These are phyloP conservation scores for Russula sp. DNA, from an alignment of 768 basidiomycete species.

Conservation along the genomic window DNA sequence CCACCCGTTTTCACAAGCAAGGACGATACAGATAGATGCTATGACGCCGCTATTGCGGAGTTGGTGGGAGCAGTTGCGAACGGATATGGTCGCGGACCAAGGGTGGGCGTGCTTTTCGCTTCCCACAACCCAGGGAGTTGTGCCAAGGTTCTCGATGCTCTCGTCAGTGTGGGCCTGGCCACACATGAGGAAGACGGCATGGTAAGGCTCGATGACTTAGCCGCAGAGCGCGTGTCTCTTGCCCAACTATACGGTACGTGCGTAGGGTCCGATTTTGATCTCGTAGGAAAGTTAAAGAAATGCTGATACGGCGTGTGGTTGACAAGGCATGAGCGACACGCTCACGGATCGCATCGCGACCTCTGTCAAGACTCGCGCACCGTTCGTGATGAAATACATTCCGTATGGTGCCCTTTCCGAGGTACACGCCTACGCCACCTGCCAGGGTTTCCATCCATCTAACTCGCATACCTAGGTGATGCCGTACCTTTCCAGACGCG, in stretches of 20 bases:
- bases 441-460: slow-evolving; percentile 22
- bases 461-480: slow-evolving; percentile 53
- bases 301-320: slow-evolving; percentile 2
- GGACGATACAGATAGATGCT: slow-evolving; percentile 69
- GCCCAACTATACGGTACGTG: slow-evolving; percentile 83
- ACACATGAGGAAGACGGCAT: slow-evolving; percentile 34
- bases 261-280: slow-evolving; percentile 28
- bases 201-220: slow-evolving; percentile 49
- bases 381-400: slow-evolving; percentile 80
- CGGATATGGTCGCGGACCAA: slow-evolving; percentile 45
- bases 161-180: slow-evolving; percentile 55
- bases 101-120: slow-evolving; percentile 73
- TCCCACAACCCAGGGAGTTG: slow-evolving; percentile 82
- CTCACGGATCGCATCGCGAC: slow-evolving; percentile 68
- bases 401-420: slow-evolving; percentile 73
- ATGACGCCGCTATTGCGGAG: slow-evolving; percentile 56
- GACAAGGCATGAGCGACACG: slow-evolving; percentile 79
- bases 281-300: background rate
- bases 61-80: slow-evolving; percentile 54
- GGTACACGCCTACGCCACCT: slow-evolving; percentile 37
- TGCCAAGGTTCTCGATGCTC: slow-evolving; percentile 55
- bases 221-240: slow-evolving; percentile 64
- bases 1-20: slow-evolving; percentile 71
- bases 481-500: slow-evolving; percentile 85
- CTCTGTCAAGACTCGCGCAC: slow-evolving; percentile 50